phyloP scores from a whole-genome alignment of 495 filamentous ascomycete genomes.

The Penicillium subrubescens region DNA sequence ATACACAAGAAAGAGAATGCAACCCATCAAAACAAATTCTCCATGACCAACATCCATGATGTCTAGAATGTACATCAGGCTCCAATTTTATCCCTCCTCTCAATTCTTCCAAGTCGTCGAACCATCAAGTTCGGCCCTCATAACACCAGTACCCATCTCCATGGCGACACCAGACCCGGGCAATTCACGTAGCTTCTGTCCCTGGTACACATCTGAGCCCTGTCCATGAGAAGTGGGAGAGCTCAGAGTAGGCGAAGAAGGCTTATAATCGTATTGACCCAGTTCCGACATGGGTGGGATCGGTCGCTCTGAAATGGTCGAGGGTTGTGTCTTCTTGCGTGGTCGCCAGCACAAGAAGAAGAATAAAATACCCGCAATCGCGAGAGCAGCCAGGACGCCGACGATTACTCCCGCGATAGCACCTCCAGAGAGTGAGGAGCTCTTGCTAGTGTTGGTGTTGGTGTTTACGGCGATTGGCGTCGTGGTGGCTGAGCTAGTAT shows the following conservation, averaged over 20 bases:
- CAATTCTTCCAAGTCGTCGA: constrained; percentile 5
- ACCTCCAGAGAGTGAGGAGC: constrained; percentile 20
- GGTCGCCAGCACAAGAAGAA: constrained; percentile 29
- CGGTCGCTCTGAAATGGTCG: background rate
- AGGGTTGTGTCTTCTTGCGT: background rate
- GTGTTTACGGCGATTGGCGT: constrained; percentile 3
- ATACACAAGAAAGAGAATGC: background rate
- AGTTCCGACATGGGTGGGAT: background rate
- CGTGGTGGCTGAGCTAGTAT: background rate
- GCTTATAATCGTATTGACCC: background rate
- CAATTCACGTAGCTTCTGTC: constrained; percentile 6
- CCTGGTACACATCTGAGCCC: background rate
- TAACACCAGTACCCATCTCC: background rate
- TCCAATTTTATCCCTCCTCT: background rate
- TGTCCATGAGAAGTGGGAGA: background rate
- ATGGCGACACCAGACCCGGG: background rate
- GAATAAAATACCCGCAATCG: constrained; percentile 39
- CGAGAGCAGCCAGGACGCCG: constrained; percentile 37
- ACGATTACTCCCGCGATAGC: constrained; percentile 41
- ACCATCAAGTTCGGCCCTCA: constrained; percentile 4
- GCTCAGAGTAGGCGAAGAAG: background rate
- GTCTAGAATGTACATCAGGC: background rate
- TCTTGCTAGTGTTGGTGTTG: background rate
- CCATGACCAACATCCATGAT: background rate
- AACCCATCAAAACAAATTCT: background rate